Conservation (phyloP, 2,329 filamentous ascomycete genomes). For the Pyricularia sp. region DNA sequence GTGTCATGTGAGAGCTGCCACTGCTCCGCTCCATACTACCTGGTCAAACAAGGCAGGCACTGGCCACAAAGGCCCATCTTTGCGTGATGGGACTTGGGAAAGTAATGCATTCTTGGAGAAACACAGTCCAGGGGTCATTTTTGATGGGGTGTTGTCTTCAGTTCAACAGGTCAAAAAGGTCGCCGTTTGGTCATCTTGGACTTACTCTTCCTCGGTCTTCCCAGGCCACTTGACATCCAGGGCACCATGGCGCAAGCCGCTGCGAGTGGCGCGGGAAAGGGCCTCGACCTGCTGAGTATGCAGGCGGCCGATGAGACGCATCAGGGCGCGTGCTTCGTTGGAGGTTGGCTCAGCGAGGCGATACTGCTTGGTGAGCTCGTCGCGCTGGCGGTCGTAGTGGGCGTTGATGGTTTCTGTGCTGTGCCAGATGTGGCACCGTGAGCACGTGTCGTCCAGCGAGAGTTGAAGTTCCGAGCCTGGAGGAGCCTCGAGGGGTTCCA, state of each 20-base stretch:
- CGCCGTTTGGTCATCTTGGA: not conserved
- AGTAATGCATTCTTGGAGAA: not conserved
- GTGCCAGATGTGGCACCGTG: not conserved
- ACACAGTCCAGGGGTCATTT: not conserved
- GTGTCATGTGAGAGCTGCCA: not conserved
- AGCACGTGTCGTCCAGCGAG: conserved; percentile 1
- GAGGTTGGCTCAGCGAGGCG: not conserved
- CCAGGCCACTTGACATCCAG: conserved; percentile 2
- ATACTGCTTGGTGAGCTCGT: not conserved
- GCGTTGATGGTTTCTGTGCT: conserved; percentile 1
- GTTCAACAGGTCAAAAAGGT: not conserved
- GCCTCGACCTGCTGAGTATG: conserved; percentile 1
- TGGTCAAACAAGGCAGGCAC: not conserved
- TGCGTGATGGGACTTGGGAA: not conserved
- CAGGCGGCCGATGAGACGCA: not conserved
- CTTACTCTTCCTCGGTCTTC: not conserved
- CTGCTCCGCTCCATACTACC: not conserved
- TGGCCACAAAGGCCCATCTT: not conserved
- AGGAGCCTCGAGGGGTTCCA: not conserved
- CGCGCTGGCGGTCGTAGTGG: not conserved
- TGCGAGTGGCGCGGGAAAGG: not conserved
- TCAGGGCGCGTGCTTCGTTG: not conserved
- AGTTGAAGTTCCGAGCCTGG: not conserved
- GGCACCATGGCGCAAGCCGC: not conserved
- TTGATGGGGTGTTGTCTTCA: not conserved